Evolutionary conservation across 2,329 filamentous ascomycete genomes (phyloP), one percentile per base, ranked within the genome.

Genomic region (Gnomoniopsis smithogilvyi): DNA sequence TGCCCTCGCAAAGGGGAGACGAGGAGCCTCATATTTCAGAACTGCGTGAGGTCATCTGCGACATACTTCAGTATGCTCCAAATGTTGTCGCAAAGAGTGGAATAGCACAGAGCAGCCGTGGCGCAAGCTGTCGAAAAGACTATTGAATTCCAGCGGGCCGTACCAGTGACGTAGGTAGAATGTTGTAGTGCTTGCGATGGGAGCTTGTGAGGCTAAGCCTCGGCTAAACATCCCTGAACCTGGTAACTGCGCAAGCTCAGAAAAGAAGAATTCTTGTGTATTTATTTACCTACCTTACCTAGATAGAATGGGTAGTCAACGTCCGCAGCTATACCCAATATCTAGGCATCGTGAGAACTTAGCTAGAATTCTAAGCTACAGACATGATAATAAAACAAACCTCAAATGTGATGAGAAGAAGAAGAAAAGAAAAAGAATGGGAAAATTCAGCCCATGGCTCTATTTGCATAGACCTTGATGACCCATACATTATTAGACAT

Each of bases 21-120:
- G 36, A 48, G 46, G 21, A 43, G 47, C 56, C 60, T 62, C 60
- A 62, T 62, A 51, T 48, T 54, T 49, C 56, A 45, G 7, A 33
- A 17, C 21, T 53, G 36, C 19, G 21, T 41, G 11, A 15, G 48
- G 17, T 33, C 7, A 30, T 30, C 22, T 50, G 49, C 54, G 45
- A 57, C 60, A 62, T 62, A 56, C 24, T 48, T 49, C 24, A 26
- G 2, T 26, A 36, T 26, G 3, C 54, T 34, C 24, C 19, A 19
- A 15, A 17, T 21, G 11, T 30, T 15, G 14, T 43, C 3, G 15
- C 15, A 51, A 14, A 52, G 6, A 14, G 26, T 22, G 11, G 34
- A 7, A n/a, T 11, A 2, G 15, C n/a, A 14, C 51, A 12, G 14
- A 15, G 19, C 10, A 10, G 14, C 15, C 17, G 36, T 19, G 19